Evolutionary conservation across 1,284 basidiomycete species (phyloP), one percentile per base, ranked within the genome.

Genomic region (Fomitopsis palustris): DNA sequence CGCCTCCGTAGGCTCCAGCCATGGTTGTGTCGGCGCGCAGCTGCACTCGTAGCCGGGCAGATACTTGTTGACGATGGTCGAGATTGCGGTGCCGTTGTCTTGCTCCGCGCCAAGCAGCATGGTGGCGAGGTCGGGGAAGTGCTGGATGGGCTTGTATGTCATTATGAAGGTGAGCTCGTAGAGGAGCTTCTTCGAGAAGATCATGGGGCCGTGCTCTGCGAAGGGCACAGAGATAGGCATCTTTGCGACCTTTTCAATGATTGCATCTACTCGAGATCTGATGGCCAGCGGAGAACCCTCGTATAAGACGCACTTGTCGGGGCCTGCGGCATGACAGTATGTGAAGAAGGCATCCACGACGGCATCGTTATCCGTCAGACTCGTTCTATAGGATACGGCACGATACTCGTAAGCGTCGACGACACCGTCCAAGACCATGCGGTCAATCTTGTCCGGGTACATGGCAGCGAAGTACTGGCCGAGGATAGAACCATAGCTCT

Each of bases 401-500:
- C 58, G 60, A 38, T 64, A 49, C 64, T 67, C 63, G 68, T 72
- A 49, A 67, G 68, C 27, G 70, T 69, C 63, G 42, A 57, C 60
- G 2, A 65, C 65, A 61, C 73, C 74, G 56, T 76, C 74, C 6
- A 76, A 60, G 25, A 72, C 59, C 14, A 76, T 19, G 5, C 74
- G 71, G 17, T 66, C 72, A 16, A 76, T 63, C 31, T 73, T 71
- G 61, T 75, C 80, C 0, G 81, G 80, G 60, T 80, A 82, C 68
- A 82, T 75, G 1, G 79, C 66, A 0, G 81, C 76, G 64, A 80
- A 81, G 2, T 68, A 68, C 45, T 68, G 67, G 3, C 81, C 81
- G 2, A 83, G 70, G 16, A 82, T 64, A 19, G 74, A 72, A 0
- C 81, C 81, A 61, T 81, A 82, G 19, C 79, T 72, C 62, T 62